phyloP scores from a whole-genome alignment of 257 asterid genomes.

The Cruciata laevipes region DNA sequence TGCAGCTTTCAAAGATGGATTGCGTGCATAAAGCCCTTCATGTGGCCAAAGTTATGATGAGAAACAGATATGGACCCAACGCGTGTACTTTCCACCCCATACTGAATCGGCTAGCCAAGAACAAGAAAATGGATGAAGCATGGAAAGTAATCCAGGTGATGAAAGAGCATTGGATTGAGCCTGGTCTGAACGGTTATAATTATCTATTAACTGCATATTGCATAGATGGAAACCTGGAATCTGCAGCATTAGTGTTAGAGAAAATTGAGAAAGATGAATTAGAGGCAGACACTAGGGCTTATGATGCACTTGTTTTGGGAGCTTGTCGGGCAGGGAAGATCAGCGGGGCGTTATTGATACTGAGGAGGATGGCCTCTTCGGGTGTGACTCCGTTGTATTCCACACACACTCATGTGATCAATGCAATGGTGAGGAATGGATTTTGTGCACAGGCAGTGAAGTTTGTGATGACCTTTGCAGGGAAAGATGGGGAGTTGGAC shows the following conservation, averaged over 20 bases:
- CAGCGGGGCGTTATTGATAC: slow-evolving; percentile 43
- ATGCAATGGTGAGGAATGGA: slow-evolving; percentile 36
- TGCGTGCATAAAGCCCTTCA: slow-evolving; percentile 45
- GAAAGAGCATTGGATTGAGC: slow-evolving; percentile 31
- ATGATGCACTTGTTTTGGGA: slow-evolving; percentile 71
- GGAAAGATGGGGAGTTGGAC: slow-evolving; percentile 44
- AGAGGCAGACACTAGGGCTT: slow-evolving; percentile 44
- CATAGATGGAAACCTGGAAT: slow-evolving; percentile 34
- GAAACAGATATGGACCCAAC: slow-evolving; percentile 31
- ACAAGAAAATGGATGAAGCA: slow-evolving; percentile 39
- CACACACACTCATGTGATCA: slow-evolving; percentile 43
- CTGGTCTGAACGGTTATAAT: slow-evolving; percentile 38
- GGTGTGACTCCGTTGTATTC: slow-evolving; percentile 43
- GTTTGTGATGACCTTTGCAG: slow-evolving; percentile 48
- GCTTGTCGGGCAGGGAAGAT: slow-evolving; percentile 56
- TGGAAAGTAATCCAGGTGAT: slow-evolving; percentile 49
- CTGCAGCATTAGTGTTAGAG: slow-evolving; percentile 40
- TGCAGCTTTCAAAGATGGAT: slow-evolving; percentile 39
- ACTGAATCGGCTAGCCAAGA: slow-evolving; percentile 36
- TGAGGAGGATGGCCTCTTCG: slow-evolving; percentile 42
- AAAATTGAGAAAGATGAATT: slow-evolving; percentile 46
- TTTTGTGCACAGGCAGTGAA: slow-evolving; percentile 40
- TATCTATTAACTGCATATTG: slow-evolving; percentile 52
- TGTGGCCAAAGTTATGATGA: slow-evolving; percentile 46
- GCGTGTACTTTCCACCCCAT: slow-evolving; percentile 55